Conservation (phyloP, 352 stramenopile species). For the Phytophthora nicotianae region DNA sequence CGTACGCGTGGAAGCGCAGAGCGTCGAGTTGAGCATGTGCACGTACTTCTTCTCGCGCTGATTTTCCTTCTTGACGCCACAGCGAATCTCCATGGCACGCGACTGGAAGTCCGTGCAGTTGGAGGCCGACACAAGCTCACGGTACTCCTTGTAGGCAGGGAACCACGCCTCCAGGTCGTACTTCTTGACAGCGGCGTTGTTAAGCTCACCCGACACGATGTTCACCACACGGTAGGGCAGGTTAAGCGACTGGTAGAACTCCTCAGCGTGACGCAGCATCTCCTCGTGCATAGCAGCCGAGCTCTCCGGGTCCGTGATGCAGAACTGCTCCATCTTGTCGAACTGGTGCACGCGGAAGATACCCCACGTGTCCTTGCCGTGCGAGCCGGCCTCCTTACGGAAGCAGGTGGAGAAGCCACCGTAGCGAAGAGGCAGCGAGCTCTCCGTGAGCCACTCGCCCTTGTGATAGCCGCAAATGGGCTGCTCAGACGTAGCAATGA, state of each 20-base stretch:
- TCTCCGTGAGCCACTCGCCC: conserved; percentile 91
- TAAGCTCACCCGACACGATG: conserved; percentile 98
- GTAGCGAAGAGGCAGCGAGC: conserved; percentile 81
- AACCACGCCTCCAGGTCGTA: conserved; percentile 99
- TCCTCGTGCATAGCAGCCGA: conserved; percentile 93
- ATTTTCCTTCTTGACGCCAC: conserved; percentile 95
- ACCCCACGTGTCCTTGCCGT: conserved; percentile 99
- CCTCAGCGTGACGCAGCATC: conserved; percentile 93
- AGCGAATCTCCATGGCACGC: conserved; percentile 97
- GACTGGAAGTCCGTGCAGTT: conserved; percentile 99
- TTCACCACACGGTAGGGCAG: conserved; percentile 99
- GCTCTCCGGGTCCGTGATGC: conserved; percentile 94
- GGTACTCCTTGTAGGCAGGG: conserved; percentile 98
- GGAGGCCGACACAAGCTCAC: conserved; percentile 98
- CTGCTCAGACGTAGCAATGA: conserved; percentile 99
- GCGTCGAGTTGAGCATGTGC: conserved; percentile 99
- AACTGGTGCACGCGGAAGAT: conserved; percentile 99
- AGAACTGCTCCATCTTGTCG: conserved; percentile 99
- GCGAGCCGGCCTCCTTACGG: conserved; percentile 98
- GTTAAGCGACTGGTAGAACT: conserved; percentile 98
- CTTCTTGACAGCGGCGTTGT: conserved; percentile 99
- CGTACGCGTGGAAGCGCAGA: conserved; percentile 98
- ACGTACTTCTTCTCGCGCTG: conserved; percentile 97
- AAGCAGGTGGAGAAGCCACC: conserved; percentile 99
- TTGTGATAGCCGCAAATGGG: conserved; percentile 99